Evolutionary conservation across 495 filamentous ascomycete species (phyloP).

Genomic region (Aspergillus nidulans): DNA sequence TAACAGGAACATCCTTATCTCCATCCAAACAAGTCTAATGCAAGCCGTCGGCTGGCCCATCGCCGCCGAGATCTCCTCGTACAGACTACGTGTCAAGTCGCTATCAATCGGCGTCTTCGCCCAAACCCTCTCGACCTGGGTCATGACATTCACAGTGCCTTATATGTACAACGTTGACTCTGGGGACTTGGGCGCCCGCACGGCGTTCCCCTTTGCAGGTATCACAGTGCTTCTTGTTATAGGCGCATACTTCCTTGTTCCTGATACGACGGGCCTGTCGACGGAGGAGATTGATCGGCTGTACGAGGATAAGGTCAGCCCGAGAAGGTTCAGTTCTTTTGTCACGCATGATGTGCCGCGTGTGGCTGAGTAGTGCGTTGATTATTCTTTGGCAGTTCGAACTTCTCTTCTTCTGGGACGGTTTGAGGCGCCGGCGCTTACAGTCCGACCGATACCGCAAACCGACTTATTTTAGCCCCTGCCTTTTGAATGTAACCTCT

Average conservation of each 20-base stretch:
- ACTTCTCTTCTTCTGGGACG: background rate
- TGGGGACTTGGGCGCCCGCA: background rate
- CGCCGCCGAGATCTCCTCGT: slow-evolving; percentile 4
- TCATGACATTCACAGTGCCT: background rate
- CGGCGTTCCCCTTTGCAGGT: slow-evolving; percentile 2
- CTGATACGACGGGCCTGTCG: background rate
- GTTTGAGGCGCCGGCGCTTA: too few species aligned
- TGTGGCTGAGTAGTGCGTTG: background rate
- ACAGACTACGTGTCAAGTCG: background rate
- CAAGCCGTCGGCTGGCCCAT: slow-evolving; percentile 7
- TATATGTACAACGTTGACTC: slow-evolving; percentile 10
- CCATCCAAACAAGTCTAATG: slow-evolving; percentile 1
- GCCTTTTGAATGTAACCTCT: too few species aligned
- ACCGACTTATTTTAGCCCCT: too few species aligned
- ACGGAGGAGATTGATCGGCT: slow-evolving; percentile 7
- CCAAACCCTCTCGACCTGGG: slow-evolving; percentile 4
- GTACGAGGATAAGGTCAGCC: slow-evolving; percentile 1
- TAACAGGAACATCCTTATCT: slow-evolving; percentile 1
- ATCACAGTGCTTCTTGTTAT: background rate
- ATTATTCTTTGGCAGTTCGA: background rate
- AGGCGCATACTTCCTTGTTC: background rate
- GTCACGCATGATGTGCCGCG: background rate
- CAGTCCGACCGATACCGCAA: too few species aligned
- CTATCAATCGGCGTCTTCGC: slow-evolving; percentile 2
- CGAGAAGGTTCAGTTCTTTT: background rate